A percentile compares a stretch with the other conserved stretches of the same genome.
phyloP scores from a whole-genome alignment of 306 rosid genomes.

The Lupinus albus region DNA sequence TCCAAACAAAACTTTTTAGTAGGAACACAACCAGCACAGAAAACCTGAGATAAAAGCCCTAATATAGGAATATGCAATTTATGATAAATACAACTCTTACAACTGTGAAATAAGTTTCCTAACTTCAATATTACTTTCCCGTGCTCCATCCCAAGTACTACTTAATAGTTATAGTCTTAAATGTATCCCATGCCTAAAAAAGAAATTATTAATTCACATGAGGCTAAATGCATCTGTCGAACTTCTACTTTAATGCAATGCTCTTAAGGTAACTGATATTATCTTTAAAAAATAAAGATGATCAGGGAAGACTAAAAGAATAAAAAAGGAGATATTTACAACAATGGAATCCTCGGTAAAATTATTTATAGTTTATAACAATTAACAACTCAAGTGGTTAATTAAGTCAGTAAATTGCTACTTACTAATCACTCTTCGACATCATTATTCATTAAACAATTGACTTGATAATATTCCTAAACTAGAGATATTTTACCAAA shows the following conservation, averaged over 20 bases:
- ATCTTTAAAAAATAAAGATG: slow-evolving; percentile 7
- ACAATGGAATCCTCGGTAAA: neutral
- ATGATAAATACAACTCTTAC: slow-evolving; percentile 2
- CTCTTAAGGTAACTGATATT: slow-evolving; percentile 5
- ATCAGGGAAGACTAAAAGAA: neutral
- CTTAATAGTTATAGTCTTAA: neutral
- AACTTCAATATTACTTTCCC: neutral
- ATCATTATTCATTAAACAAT: neutral
- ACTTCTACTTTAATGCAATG: slow-evolving; percentile 9
- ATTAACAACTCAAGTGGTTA: slow-evolving; percentile 15
- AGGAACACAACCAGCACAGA: neutral
- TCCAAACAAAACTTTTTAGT: neutral
- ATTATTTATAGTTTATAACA: slow-evolving; percentile 18
- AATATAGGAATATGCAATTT: neutral
- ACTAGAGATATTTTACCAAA: neutral
- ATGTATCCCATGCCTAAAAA: neutral
- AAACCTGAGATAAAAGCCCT: neutral
- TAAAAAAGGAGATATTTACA: slow-evolving; percentile 7
- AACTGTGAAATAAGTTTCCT: slow-evolving; percentile 13
- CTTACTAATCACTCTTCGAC: slow-evolving; percentile 9
- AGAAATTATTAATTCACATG: slow-evolving; percentile 7
- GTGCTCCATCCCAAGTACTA: neutral
- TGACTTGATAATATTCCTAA: neutral
- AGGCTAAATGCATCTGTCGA: slow-evolving; percentile 4
- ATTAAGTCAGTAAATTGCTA: slow-evolving; percentile 10